phyloP scores from a whole-genome alignment of 208 protist genomes.

The Acanthamoeba divionensis region DNA sequence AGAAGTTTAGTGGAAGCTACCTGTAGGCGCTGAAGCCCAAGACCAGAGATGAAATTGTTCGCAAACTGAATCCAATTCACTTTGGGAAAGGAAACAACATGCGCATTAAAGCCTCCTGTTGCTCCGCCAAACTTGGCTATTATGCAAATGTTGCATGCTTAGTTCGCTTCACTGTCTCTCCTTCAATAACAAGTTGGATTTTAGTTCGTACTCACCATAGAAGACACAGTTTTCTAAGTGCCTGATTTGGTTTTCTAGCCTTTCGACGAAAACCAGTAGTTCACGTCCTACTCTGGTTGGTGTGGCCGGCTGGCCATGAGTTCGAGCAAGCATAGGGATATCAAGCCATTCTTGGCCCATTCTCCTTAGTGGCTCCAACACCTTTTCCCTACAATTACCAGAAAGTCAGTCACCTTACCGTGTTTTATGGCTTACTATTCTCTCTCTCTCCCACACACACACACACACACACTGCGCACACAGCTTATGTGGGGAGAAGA shows the following conservation, averaged over 20 bases:
- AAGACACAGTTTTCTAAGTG: not conserved
- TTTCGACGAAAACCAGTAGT: constrained; percentile 89
- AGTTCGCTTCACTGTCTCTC: not conserved
- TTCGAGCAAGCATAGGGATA: constrained; percentile 90
- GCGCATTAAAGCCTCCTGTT: constrained; percentile 92
- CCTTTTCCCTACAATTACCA: not conserved
- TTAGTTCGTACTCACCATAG: not conserved
- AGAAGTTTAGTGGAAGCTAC: not conserved
- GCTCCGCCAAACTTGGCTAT: constrained; percentile 92
- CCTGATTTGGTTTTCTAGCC: constrained; percentile 82
- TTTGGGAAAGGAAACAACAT: constrained; percentile 85
- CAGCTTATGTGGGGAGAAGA: not conserved
- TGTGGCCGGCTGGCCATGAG: constrained; percentile 91
- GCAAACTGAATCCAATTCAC: constrained; percentile 87
- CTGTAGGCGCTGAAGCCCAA: constrained; percentile 44
- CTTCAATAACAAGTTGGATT: not conserved
- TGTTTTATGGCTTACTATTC: no score
- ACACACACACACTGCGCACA: no score
- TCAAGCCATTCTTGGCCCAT: constrained; percentile 80
- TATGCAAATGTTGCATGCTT: constrained; percentile 58
- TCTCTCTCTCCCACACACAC: no score
- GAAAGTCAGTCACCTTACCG: not conserved
- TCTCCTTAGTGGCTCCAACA: constrained; percentile 75
- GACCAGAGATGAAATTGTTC: constrained; percentile 79
- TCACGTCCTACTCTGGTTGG: constrained; percentile 87